Base-by-base conservation (phyloP, 768 basidiomycete genomes). In the Scleroderma citrinum region DNA sequence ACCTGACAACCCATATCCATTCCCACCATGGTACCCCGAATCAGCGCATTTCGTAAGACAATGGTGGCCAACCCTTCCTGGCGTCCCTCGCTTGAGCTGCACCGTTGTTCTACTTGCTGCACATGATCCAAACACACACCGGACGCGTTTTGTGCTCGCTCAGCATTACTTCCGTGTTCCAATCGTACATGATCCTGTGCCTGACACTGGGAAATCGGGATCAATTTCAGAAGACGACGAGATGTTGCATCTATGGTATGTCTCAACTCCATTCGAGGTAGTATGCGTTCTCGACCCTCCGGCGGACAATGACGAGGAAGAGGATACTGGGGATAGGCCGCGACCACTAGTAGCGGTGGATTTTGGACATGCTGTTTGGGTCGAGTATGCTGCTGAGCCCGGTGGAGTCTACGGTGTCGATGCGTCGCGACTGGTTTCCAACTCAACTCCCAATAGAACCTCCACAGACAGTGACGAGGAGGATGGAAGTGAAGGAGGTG, bases 311-410 rank as follows among this genome's bases (percentile, higher is more conserved):
- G 63, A 63, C n/a, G 67, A 65, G 14, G 65, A 67, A 0, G 67
- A 67, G 13, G 66, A 68, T 32, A 46, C 56, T 26, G 45, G 55
- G 23, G 80, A 79, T 26, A 71, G 81, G 4, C 81, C 81, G 17
- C 72, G 85, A 3, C 85, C 85, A 20, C 72, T 87, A 13, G 80
- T 87, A n/a, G 85, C 85, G 0, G 84, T 92, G 7, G 82, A 93
- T 60, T 94, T 93, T 68, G 87, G 88, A 36, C 89, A 92, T 58
- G 86, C 91, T 16, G 84, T 89, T 31, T 87, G 89, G 79, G 80
- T 93, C 41, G 85, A 87, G 58, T 80, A 81, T 57, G 53, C 59
- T 55, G 54, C 71, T 66, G 56, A 68, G 49, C 44, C 63, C 0
- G 63, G 63, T 11, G 59, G 64, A 1, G 56, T 61, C 13, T 61